A percentile compares a stretch with the other conserved stretches of the same genome.
Conservation (phyloP, 2,329 filamentous ascomycete genomes). For the Aspergillus flavus region DNA sequence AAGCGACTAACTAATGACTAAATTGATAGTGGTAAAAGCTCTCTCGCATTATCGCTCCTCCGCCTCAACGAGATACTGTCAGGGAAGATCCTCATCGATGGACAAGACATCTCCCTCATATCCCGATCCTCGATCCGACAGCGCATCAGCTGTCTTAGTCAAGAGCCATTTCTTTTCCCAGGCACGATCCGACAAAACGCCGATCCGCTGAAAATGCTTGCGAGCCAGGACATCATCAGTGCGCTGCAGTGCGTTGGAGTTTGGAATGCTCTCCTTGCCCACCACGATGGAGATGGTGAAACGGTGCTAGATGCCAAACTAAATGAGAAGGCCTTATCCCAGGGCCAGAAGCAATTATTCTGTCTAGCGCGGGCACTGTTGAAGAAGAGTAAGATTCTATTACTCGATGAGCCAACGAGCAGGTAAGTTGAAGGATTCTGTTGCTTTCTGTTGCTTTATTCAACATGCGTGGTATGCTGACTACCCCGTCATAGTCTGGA, state of each 20-base stretch:
- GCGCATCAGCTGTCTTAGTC: constrained; percentile 27
- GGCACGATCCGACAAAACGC: constrained; percentile 23
- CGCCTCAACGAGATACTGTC: constrained; percentile 30
- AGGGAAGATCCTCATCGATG: constrained; percentile 29
- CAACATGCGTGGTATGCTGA: not conserved
- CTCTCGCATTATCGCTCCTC: constrained; percentile 21
- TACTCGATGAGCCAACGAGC: constrained; percentile 29
- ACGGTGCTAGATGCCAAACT: constrained; percentile 33
- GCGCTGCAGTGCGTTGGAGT: constrained; percentile 27
- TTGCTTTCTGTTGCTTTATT: not conserved
- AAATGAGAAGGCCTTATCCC: constrained; percentile 58
- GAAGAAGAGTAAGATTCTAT: constrained; percentile 18
- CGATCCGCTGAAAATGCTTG: constrained; percentile 29
- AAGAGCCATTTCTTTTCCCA: constrained; percentile 29
- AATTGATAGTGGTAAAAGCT: not conserved
- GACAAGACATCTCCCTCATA: constrained; percentile 24
- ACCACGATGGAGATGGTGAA: not conserved
- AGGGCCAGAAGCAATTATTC: constrained; percentile 73
- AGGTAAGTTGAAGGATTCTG: constrained; percentile 15
- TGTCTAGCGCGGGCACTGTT: constrained; percentile 70
- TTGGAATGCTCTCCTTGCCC: constrained; percentile 22
- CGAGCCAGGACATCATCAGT: constrained; percentile 24
- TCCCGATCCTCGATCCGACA: constrained; percentile 16
- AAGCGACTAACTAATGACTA: not conserved
- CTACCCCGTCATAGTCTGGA: constrained; percentile 17